Evolutionary conservation across 805 yeast species (phyloP).

Genomic region (Candida mattraensis): DNA sequence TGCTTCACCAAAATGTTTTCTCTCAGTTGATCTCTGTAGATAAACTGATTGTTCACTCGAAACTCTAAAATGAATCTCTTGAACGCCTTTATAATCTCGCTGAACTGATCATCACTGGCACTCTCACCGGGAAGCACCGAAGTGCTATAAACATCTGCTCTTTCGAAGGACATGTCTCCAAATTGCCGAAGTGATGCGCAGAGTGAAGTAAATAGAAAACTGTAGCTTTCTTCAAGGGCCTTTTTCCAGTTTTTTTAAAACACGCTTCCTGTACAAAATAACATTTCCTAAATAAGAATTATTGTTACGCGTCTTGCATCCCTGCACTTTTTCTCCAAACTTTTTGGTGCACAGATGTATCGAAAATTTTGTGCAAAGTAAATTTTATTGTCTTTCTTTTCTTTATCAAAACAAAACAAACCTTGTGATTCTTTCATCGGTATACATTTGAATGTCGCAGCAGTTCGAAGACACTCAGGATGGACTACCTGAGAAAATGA

Average conservation of each 20-base stretch:
- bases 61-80: conserved; percentile 81
- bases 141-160: conserved; percentile 71
- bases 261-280: conserved; percentile 12
- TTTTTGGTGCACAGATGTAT: conserved; percentile 12
- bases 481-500: background rate
- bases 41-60: conserved; percentile 75
- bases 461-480: too few relatives aligned
- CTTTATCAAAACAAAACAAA: too few relatives aligned
- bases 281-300: conserved; percentile 9
- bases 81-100: conserved; percentile 75
- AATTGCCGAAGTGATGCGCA: background rate
- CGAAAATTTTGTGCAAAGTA: too few relatives aligned
- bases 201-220: conserved; percentile 1
- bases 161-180: conserved; percentile 63
- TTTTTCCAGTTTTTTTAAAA: conserved; percentile 7
- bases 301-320: conserved; percentile 9
- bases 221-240: background rate
- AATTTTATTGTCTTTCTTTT: too few relatives aligned
- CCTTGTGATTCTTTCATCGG: too few relatives aligned
- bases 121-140: conserved; percentile 86
- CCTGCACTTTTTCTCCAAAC: too few relatives aligned
- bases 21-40: conserved; percentile 87
- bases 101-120: conserved; percentile 57
- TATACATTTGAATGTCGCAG: too few relatives aligned
- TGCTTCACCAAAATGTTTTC: conserved; percentile 79